These are phyloP conservation scores for Puccinia horiana DNA, from an alignment of 1,284 basidiomycete species.

Conservation along the genomic window DNA sequence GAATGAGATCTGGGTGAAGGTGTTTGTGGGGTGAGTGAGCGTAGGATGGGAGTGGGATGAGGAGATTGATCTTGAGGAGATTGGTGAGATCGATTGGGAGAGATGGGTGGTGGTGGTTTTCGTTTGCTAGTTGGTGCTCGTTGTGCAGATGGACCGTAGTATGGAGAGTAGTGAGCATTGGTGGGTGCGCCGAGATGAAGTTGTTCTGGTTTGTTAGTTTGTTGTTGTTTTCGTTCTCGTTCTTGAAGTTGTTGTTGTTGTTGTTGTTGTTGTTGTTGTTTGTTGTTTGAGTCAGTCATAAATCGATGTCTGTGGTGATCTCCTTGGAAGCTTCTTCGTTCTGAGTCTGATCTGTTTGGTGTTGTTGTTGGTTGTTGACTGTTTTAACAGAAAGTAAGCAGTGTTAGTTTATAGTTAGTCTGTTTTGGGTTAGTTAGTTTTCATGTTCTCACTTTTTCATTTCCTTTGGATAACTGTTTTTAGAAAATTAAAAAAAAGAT, in stretches of 20 bases:
- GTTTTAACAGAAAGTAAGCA: too few relatives aligned
- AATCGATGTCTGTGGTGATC: constrained; percentile 47
- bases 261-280: background rate
- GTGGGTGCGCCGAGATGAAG: constrained; percentile 32
- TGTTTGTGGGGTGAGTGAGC: constrained; percentile 5
- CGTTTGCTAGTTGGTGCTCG: constrained; percentile 6
- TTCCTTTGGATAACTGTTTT: too few relatives aligned
- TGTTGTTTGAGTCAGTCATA: constrained; percentile 18
- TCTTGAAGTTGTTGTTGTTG: background rate
- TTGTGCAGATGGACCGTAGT: constrained; percentile 21
- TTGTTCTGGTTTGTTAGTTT: background rate
- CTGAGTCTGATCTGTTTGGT: constrained; percentile 1
- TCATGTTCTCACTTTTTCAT: too few relatives aligned
- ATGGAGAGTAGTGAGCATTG: constrained; percentile 45
- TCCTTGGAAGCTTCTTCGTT: constrained; percentile 38
- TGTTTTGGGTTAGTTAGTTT: too few relatives aligned
- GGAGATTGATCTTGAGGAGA: background rate
- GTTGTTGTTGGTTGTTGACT: background rate
- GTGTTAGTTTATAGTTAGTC: too few relatives aligned
- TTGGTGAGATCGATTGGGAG: background rate
- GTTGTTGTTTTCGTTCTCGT: background rate
- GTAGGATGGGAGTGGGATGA: background rate
- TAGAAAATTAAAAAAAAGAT: too few relatives aligned
- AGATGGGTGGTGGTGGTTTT: constrained; percentile 28
- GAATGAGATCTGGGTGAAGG: constrained; percentile 10